Base-by-base conservation (phyloP, 192 early-diverging fungal species). In the Rhizoclosmatium globosum region DNA sequence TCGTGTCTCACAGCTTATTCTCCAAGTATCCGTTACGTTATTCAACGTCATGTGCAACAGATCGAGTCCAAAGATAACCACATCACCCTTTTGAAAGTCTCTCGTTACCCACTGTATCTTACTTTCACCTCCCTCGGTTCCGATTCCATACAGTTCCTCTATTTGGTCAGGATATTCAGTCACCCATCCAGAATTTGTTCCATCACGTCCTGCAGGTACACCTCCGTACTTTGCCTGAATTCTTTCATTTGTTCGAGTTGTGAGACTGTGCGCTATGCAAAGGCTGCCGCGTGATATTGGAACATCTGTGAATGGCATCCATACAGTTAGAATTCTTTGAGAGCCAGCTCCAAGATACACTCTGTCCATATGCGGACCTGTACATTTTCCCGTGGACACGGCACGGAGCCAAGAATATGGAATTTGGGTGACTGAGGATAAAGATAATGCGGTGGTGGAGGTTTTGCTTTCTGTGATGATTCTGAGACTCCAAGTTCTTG, bases 391-490 rank as follows among this genome's bases (percentile, higher is more conserved):
- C 2, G 68, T 76, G 31, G 71, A 45, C 6, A 86, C 86, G 4
- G 86, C 84, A 19, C 86, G 67, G 3, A 87, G 79, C 86, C 86
- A 87, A 60, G 85, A 81, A 70, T 71, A 81, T n/a, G 83, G 83
- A 21, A 84, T 72, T 57, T 72, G 70, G 2, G 70, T 72, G n/a
- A 72, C 38, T 21, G 11, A 19, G 70, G 48, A 50, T 23, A 59
- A 3, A 43, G 15, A 39, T n/a, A 50, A 43, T 72, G 7, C 23
- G 70, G 70, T 42, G 70, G 70, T 39, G 70, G 70, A 19, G 70
- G 70, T 72, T 44, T 48, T 7, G 41, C 39, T n/a, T 19, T 39
- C 19, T 15, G 39, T 19, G n/a, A 39, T 13, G 39, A 44, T 9
- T 38, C 47, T 48, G 9, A 39, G 19, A 44, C 15, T 2, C 79